Evolutionary conservation across 148 eudicot genomes (phyloP).

Genomic region (Cornus suecica): DNA sequence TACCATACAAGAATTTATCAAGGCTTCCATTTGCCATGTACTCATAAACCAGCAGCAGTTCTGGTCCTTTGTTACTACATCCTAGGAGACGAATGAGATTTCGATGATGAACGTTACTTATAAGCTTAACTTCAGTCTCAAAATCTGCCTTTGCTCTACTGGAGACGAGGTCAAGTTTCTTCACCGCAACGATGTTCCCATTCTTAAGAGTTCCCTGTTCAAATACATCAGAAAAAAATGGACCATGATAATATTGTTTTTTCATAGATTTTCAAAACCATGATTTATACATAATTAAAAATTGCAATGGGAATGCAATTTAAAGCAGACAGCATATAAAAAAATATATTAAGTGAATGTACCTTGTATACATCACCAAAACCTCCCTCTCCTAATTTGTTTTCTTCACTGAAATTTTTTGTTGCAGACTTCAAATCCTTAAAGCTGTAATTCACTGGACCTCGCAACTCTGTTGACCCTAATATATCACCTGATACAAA

Average conservation of each 20-base stretch:
- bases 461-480: conserved; percentile 42
- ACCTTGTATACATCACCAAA: conserved; percentile 45
- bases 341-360: neutral
- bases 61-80: conserved; percentile 40
- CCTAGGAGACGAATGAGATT: conserved; percentile 44
- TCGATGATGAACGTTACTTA: conserved; percentile 48
- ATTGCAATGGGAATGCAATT: neutral
- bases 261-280: too few species aligned
- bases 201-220: conserved; percentile 40
- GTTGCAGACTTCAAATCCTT: conserved; percentile 43
- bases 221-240: neutral
- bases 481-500: conserved; percentile 24
- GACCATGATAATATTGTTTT: too few species aligned
- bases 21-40: conserved; percentile 52
- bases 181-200: conserved; percentile 44
- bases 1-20: conserved; percentile 40
- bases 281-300: neutral
- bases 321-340: neutral
- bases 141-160: conserved; percentile 38
- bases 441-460: conserved; percentile 39
- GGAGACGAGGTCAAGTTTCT: conserved; percentile 25
- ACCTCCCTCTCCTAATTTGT: conserved; percentile 49
- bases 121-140: conserved; percentile 46
- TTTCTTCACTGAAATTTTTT: conserved; percentile 33
- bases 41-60: conserved; percentile 41